phyloP scores from a whole-genome alignment of 306 rosid species.

The Cucumis cinereus region DNA sequence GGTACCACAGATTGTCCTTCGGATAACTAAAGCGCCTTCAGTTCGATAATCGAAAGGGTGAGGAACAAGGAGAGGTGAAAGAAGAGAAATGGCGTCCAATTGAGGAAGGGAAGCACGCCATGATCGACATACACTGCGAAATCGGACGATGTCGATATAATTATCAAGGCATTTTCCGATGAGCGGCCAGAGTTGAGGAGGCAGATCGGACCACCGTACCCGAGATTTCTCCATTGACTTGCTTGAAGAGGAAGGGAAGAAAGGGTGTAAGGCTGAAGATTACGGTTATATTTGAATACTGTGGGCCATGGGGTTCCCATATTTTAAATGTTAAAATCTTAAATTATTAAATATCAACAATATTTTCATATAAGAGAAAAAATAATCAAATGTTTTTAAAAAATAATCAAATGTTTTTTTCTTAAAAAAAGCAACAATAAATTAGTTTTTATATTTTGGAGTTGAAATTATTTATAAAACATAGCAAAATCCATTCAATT shows the following conservation, averaged over 20 bases:
- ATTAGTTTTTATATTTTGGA: too few species aligned
- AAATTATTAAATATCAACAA: too few species aligned
- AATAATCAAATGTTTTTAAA: too few species aligned
- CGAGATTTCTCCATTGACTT: not conserved
- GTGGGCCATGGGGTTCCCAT: too few species aligned
- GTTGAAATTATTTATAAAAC: too few species aligned
- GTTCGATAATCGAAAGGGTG: not conserved
- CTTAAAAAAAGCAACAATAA: too few species aligned
- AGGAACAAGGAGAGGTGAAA: conserved; percentile 8
- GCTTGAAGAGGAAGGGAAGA: not conserved
- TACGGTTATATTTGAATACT: too few species aligned
- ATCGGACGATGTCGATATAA: not conserved
- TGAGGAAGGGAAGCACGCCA: not conserved
- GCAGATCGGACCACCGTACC: not conserved
- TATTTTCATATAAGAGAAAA: too few species aligned
- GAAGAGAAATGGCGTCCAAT: not conserved
- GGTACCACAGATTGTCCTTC: not conserved
- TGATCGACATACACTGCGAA: not conserved
- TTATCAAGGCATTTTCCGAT: not conserved
- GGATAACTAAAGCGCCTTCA: not conserved
- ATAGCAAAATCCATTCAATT: too few species aligned
- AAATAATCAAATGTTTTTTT: too few species aligned
- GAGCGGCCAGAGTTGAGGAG: not conserved
- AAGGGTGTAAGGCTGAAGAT: too few species aligned
- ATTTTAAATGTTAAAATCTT: too few species aligned